Base-by-base conservation (phyloP, 2,329 filamentous ascomycete genomes). In the Xylaria digitata region DNA sequence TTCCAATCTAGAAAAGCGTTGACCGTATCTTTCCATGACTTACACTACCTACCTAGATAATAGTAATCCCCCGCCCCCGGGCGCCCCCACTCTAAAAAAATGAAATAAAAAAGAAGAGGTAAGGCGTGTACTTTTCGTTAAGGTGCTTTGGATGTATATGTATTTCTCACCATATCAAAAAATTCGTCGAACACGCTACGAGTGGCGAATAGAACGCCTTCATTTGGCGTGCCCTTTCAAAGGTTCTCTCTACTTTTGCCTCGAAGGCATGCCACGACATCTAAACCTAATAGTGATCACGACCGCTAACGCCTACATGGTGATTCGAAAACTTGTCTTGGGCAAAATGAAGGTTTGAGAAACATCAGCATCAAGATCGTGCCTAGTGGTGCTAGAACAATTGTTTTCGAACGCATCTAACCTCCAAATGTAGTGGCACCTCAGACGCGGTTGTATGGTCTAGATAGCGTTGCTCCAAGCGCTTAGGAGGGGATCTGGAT, bases 1-100 rank as follows among this genome's bases (percentile, higher is more conserved):
- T 52, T 34, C 34, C 19, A 60, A 60, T 21, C 11, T 45, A 45
- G 58, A 61, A 61, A 50, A 40, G 37, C 37, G 13, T 15, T 13
- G 37, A 15, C 37, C 4, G 2, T 15, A 40, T 40, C 11, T 15
- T 15, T 40, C 13, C 37, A 9, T 37, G 26, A 26, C 8, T 37
- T 8, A 37, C 34, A 37, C 34, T 37, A 26, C 26, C 26, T 26
- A 26, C 26, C 26, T 26, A 26, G 26, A 26, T 26, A 26, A 26
- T 26, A 26, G 26, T 26, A 26, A 26, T 26, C 26, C 26, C 5
- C 26, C 26, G 26, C 26, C 26, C 26, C 26, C 26, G 26, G 26
- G 26, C 26, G 26, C 26, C 26, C 26, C 26, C 26, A 26, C 32
- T 8, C 9, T 34, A 9, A 34, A 34, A 34, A 34, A 34, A 34